Percentiles rank a stretch among this genome's conserved stretches.
These are phyloP conservation scores for Tricholoma sp. DNA, from an alignment of 768 basidiomycete genomes.

Conservation along the genomic window DNA sequence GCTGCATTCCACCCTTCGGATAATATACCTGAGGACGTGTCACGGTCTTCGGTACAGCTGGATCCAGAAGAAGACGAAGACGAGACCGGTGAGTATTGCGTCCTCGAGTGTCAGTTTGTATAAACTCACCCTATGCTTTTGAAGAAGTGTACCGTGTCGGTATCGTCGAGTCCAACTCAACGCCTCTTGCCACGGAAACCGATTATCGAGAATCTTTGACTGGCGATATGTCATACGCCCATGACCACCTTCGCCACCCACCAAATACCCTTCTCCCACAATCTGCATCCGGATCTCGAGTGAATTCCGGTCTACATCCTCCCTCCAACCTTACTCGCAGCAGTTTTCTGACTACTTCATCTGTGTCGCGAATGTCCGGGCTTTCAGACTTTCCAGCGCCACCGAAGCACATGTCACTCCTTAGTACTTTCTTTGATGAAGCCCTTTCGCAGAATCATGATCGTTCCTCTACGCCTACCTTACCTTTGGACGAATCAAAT, in stretches of 20 bases:
- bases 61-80: conserved; percentile 23
- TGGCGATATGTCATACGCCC: conserved; percentile 29
- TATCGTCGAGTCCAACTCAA: conserved; percentile 43
- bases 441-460: conserved; percentile 14
- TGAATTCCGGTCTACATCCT: conserved; percentile 26
- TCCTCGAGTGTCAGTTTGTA: not conserved
- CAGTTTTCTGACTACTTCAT: conserved; percentile 62
- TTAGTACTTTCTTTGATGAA: conserved; percentile 41
- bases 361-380: conserved; percentile 58
- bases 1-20: conserved; percentile 34
- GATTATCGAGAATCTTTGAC: conserved; percentile 35
- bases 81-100: conserved; percentile 32
- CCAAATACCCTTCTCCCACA: not conserved
- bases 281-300: not conserved
- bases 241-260: conserved; percentile 5
- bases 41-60: conserved; percentile 34
- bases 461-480: conserved; percentile 6
- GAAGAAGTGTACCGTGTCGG: conserved; percentile 48
- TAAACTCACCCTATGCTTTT: conserved; percentile 2
- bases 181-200: conserved; percentile 39
- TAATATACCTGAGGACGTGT: conserved; percentile 47
- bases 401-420: conserved; percentile 39
- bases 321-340: conserved; percentile 32
- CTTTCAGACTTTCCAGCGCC: conserved; percentile 72
- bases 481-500: conserved; percentile 4